phyloP scores from a whole-genome alignment of 1,284 basidiomycete species.

The Moesziomyces aphidis region DNA sequence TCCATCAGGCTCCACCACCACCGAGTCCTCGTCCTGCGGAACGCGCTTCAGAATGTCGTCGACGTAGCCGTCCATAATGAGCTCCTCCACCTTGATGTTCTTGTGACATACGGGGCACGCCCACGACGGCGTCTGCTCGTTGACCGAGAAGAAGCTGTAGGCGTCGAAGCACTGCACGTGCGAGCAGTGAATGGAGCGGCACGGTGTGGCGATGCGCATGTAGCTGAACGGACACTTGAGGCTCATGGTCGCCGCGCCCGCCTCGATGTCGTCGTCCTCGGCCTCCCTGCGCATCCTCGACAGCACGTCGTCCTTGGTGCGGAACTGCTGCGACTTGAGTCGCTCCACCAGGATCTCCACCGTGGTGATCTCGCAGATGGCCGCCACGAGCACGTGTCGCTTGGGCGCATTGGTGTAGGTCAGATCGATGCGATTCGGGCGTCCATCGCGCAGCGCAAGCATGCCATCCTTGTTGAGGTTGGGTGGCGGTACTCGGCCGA shows the following conservation, averaged over 20 bases:
- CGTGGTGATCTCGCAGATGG: conserved; percentile 51
- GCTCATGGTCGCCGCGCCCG: conserved; percentile 59
- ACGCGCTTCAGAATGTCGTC: conserved; percentile 80
- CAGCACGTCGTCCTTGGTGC: conserved; percentile 57
- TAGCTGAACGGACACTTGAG: conserved; percentile 77
- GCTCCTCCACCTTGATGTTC: conserved; percentile 79
- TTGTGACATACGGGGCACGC: conserved; percentile 94
- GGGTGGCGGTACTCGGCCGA: conserved; percentile 60
- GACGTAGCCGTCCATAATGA: conserved; percentile 89
- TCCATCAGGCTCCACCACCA: conserved; percentile 91
- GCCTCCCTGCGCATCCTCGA: conserved; percentile 53
- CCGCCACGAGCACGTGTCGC: conserved; percentile 48
- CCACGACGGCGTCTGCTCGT: conserved; percentile 97
- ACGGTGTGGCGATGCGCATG: conserved; percentile 84
- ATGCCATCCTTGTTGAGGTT: conserved; percentile 61
- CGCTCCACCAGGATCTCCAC: conserved; percentile 51
- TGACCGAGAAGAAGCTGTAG: conserved; percentile 90
- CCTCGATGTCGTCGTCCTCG: conserved; percentile 64
- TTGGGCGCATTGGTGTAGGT: conserved; percentile 56
- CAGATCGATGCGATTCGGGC: conserved; percentile 58
- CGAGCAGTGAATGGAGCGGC: conserved; percentile 84
- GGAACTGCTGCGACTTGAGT: conserved; percentile 46
- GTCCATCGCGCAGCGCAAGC: conserved; percentile 19
- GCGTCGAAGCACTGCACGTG: conserved; percentile 98
- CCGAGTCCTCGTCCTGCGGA: conserved; percentile 85